Evolutionary conservation across 345 rosid species (phyloP).

Genomic region (Lumnitzera littorea): DNA sequence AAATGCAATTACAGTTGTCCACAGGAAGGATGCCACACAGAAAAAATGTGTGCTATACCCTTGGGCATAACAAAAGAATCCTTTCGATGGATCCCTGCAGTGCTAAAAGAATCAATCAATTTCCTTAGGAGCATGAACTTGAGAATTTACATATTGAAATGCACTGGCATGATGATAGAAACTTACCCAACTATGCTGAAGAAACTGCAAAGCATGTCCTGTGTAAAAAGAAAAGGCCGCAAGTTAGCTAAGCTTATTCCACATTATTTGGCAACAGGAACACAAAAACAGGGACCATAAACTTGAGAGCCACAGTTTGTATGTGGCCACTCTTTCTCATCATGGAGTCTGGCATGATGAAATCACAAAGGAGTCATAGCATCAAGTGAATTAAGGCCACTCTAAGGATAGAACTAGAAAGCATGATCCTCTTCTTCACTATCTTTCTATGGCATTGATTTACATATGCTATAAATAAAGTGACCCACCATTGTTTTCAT

Average conservation of each 20-base stretch:
- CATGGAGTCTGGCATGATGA: too few species aligned
- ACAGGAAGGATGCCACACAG: constrained; percentile 91
- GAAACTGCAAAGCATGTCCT: constrained; percentile 99
- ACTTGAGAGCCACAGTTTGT: too few species aligned
- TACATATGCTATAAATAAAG: too few species aligned
- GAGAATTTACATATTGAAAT: constrained; percentile 2
- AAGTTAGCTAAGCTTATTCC: background rate
- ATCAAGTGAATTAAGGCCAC: too few species aligned
- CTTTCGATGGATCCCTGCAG: constrained; percentile 86
- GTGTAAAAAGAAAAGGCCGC: constrained; percentile 14
- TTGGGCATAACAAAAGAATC: constrained; percentile 80
- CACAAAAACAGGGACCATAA: too few species aligned
- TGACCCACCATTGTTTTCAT: too few species aligned
- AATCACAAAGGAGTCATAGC: too few species aligned
- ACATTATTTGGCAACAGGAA: too few species aligned
- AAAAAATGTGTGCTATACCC: constrained; percentile 83
- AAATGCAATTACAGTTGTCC: constrained; percentile 95
- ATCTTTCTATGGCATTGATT: too few species aligned
- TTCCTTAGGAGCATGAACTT: background rate
- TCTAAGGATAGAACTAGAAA: too few species aligned
- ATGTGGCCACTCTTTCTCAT: too few species aligned
- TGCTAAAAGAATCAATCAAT: constrained; percentile 3
- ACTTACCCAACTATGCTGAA: constrained; percentile 82
- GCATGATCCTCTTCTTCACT: too few species aligned
- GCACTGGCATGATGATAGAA: background rate